These are phyloP conservation scores for Zopfochytrium polystomum DNA, from an alignment of 371 early-diverging fungal genomes.

Conservation along the genomic window DNA sequence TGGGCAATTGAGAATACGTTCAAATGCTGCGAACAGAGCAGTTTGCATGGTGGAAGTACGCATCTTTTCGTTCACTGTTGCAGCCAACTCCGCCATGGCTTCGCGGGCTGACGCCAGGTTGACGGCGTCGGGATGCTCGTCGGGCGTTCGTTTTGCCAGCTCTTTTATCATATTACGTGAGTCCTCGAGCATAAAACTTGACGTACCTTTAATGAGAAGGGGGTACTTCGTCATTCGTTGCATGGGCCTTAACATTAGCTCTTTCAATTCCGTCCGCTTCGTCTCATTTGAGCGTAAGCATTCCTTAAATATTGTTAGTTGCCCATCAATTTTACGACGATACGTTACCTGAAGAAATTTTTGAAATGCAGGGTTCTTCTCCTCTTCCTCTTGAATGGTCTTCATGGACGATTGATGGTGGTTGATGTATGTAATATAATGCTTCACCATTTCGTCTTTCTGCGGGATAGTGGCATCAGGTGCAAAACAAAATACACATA, in stretches of 20 bases:
- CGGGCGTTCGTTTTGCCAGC: conserved; percentile 61
- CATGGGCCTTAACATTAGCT: conserved; percentile 50
- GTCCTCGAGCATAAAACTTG: neutral
- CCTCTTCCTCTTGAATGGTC: conserved; percentile 34
- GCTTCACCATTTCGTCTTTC: conserved; percentile 29
- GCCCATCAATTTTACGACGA: too few species aligned
- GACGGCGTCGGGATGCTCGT: conserved; percentile 58
- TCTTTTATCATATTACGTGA: conserved; percentile 32
- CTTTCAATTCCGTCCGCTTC: conserved; percentile 40
- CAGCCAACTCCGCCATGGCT: conserved; percentile 57
- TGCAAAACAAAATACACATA: neutral
- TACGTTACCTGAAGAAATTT: conserved; percentile 34
- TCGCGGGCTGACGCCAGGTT: conserved; percentile 60
- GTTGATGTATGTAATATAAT: conserved; percentile 43
- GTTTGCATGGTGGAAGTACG: conserved; percentile 3
- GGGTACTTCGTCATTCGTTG: conserved; percentile 51
- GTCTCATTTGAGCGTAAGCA: conserved; percentile 13
- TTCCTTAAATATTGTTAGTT: too few species aligned
- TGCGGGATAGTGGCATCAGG: conserved; percentile 13
- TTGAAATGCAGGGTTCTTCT: conserved; percentile 35
- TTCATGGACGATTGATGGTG: conserved; percentile 38
- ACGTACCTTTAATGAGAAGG: conserved; percentile 38
- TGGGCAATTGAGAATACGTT: conserved; percentile 46
- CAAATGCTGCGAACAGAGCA: conserved; percentile 43
- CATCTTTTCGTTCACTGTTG: conserved; percentile 60